These are phyloP conservation scores for Phytophthora macrochlamydospora DNA, from an alignment of 352 stramenopile genomes.

Conservation along the genomic window DNA sequence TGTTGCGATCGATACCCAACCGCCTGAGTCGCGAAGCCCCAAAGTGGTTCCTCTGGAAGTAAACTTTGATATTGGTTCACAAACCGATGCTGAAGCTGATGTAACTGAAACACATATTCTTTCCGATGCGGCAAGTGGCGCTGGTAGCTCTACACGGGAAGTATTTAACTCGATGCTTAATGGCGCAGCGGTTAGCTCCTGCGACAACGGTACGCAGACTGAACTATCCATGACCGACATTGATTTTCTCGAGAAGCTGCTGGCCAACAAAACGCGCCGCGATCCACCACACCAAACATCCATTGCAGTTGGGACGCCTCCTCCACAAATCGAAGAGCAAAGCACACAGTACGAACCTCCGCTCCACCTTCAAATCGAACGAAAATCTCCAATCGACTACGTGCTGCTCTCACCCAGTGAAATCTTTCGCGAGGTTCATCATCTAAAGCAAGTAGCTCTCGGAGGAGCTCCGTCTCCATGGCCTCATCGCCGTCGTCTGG, in stretches of 20 bases:
- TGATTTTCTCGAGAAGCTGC: not conserved
- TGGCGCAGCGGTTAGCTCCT: not conserved
- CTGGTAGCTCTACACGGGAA: not conserved
- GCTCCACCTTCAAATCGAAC: slow-evolving; percentile 1
- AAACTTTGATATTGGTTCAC: not conserved
- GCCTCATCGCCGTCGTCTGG: slow-evolving; percentile 18
- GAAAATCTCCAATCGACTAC: slow-evolving; percentile 28
- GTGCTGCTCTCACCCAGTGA: slow-evolving; percentile 27
- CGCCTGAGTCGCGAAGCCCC: not conserved
- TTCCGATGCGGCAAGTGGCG: not conserved
- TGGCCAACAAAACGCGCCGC: not conserved
- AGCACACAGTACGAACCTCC: slow-evolving; percentile 24
- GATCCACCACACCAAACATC: not conserved
- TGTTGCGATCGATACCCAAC: not conserved
- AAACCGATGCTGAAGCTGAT: not conserved
- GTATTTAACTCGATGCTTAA: not conserved
- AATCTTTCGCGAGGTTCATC: slow-evolving; percentile 28
- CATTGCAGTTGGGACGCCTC: not conserved
- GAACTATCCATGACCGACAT: not conserved
- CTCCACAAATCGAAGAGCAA: not conserved
- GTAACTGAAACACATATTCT: not conserved
- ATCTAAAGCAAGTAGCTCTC: slow-evolving; percentile 9
- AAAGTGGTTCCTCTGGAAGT: not conserved
- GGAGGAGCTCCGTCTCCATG: slow-evolving; percentile 13
- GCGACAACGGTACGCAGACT: not conserved